Evolutionary conservation across 495 filamentous ascomycete species (phyloP).

Genomic region (Letharia columbiana): DNA sequence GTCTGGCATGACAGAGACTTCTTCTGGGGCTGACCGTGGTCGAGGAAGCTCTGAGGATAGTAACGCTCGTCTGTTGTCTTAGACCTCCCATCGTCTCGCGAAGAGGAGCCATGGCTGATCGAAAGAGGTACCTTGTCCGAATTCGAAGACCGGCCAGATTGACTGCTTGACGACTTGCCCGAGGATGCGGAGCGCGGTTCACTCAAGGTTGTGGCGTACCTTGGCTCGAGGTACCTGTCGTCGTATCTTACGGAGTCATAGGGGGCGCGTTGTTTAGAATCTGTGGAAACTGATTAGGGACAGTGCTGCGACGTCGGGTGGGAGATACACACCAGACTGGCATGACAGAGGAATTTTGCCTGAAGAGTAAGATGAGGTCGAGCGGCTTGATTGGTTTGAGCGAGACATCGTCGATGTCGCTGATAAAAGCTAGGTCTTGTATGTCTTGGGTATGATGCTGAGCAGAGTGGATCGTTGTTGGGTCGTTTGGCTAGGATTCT

Average conservation of each 20-base stretch:
- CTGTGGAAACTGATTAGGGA: not conserved
- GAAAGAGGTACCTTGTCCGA: not conserved
- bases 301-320: not conserved
- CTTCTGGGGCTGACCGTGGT: not conserved
- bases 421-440: not conserved
- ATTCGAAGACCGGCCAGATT: not conserved
- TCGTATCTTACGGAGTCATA: not conserved
- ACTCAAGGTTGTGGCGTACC: not conserved
- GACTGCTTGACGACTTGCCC: not conserved
- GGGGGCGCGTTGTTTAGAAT: not conserved
- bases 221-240: not conserved
- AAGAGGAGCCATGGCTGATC: not conserved
- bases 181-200: not conserved
- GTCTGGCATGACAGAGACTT: constrained; percentile 3
- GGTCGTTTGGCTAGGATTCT: not conserved
- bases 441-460: not conserved
- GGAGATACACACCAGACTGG: not conserved
- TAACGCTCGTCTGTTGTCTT: not conserved
- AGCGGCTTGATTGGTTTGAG: not conserved
- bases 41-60: not conserved
- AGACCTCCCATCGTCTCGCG: not conserved
- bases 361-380: not conserved
- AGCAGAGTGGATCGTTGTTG: not conserved
- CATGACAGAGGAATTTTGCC: not conserved
- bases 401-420: not conserved